Conservation (phyloP, 169 alveolate genomes). For the Eimeria sp. region DNA sequence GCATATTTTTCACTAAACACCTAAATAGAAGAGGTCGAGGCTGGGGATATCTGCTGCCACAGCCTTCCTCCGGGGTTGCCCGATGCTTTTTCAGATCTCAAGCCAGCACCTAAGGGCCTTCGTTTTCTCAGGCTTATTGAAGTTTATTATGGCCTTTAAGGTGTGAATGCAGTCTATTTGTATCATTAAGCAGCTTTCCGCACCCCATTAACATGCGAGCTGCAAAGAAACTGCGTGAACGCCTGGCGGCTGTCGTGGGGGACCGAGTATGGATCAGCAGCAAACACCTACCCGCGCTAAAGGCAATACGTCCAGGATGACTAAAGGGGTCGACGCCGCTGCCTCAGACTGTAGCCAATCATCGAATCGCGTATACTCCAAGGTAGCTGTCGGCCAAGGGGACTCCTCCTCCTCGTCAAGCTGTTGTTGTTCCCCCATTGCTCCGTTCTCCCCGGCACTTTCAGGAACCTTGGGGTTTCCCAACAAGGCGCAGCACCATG, state of each 20-base stretch:
- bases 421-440: too few relatives aligned
- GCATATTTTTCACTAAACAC: neutral
- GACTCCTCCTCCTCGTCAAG: too few relatives aligned
- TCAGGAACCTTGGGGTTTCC: too few relatives aligned
- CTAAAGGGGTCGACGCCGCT: too few relatives aligned
- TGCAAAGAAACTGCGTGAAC: neutral
- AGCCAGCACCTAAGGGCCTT: neutral
- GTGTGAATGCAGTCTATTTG: neutral
- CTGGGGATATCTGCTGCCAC: neutral
- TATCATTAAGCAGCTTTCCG: neutral
- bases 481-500: too few relatives aligned
- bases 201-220: neutral
- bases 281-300: too few relatives aligned
- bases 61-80: neutral
- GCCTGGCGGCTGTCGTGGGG: conserved; percentile 18
- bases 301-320: too few relatives aligned
- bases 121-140: neutral
- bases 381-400: too few relatives aligned
- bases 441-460: too few relatives aligned
- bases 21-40: neutral
- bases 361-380: too few relatives aligned
- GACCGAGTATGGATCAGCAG: too few relatives aligned
- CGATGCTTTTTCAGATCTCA: neutral
- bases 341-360: too few relatives aligned
- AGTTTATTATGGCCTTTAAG: neutral